Base-by-base conservation (phyloP, 2,329 filamentous ascomycete species). In the Pezicula rhizophila region DNA sequence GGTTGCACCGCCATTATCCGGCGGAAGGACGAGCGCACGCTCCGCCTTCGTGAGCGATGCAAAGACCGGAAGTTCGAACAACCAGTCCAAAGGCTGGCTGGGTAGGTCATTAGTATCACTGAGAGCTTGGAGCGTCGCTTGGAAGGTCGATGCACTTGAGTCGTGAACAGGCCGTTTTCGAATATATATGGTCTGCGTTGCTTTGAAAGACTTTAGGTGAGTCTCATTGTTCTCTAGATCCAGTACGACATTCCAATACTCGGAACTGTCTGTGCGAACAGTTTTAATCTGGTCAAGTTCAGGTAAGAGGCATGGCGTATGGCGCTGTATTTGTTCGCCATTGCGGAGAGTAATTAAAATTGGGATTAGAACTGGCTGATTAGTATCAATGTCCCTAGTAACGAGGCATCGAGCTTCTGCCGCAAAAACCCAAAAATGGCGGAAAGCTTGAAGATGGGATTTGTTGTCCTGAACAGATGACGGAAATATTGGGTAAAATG, bases 381-480 rank as follows among this genome's bases (percentile, higher is more conserved):
- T 82, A 0, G 89, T 95, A 51, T 93, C 84, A 3, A 93, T 79
- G 58, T 99, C 93, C 52, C 92, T 87, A 15, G 89, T 80, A 1
- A 99, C 81, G 0, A 99, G 78, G 63, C 92, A 97, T 45, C 95
- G 81, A 8, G 89, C 82, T 61, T 99, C 93, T 0, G 88, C 85
- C 1, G 93, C 93, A 3, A 99, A 76, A 10, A 96, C 92, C 93
- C 93, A 99, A 62, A 99, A 87, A 68, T 99, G 92, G 5, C 95
- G 83, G 71, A 99, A 93, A 3, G 95, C 93, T 70, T 99, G 93
- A 5, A 99, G 76, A 61, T 99, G 93, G 10, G 89, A 90, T 56
- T 88, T 86, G 63, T 97, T 97, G 69, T 99, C 93, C 60, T 95
- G 86, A 2, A 97, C 88, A 26, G 82, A 85, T 8, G 81, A 85